Evolutionary conservation across 108 stramenopile genomes (phyloP).

Genomic region (Skeletonema marinoi): DNA sequence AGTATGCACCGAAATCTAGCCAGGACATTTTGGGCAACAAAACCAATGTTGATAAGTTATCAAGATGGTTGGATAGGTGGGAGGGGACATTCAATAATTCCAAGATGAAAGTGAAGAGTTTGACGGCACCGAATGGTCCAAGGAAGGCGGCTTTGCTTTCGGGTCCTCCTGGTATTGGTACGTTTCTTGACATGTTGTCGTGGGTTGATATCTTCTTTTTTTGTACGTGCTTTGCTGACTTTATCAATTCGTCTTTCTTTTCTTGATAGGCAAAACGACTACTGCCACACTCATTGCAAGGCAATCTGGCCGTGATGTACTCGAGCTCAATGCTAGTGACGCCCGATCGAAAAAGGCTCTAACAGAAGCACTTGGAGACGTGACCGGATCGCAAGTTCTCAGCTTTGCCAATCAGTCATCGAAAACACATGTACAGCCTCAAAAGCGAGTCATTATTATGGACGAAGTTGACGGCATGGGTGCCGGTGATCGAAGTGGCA

Average conservation of each 20-base stretch:
- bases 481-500: constrained; percentile 92
- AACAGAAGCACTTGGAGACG: constrained; percentile 67
- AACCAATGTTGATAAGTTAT: constrained; percentile 67
- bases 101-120: constrained; percentile 23
- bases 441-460: constrained; percentile 92
- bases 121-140: constrained; percentile 56
- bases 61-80: constrained; percentile 80
- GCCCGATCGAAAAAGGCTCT: constrained; percentile 89
- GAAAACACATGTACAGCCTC: background rate
- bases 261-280: constrained; percentile 69
- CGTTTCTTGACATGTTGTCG: constrained; percentile 9
- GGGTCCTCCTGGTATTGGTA: constrained; percentile 98
- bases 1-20: constrained; percentile 76
- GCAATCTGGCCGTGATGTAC: constrained; percentile 85
- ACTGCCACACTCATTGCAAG: constrained; percentile 88
- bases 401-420: constrained; percentile 38
- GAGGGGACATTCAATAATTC: constrained; percentile 72
- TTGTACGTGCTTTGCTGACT: background rate
- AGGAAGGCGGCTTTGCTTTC: constrained; percentile 92
- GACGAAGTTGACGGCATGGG: constrained; percentile 99
- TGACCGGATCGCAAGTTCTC: constrained; percentile 77
- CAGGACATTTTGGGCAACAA: constrained; percentile 82
- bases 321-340: constrained; percentile 97
- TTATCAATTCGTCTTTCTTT: background rate
- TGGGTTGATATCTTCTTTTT: background rate